Evolutionary conservation across 345 rosid species (phyloP), one percentile per base, ranked within the genome.

Genomic region (Xanthoceras sorbifolium): DNA sequence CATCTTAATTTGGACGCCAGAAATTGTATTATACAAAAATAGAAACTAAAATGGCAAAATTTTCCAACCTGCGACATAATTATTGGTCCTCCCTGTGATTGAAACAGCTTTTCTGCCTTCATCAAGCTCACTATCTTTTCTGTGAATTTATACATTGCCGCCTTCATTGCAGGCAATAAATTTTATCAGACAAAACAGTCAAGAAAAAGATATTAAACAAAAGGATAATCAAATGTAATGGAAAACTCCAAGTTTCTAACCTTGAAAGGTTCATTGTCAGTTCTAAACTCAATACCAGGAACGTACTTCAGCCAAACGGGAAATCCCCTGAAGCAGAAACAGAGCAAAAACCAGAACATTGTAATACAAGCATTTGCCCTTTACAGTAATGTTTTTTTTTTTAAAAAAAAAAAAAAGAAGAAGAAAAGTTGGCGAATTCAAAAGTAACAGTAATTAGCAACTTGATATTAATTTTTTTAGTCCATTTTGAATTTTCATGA

Each of bases 61-160:
- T n/a, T n/a, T 76, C 81, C 71, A 63, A 93, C 98, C 97, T 96
- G 99, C 57, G 99, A 92, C 80, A 96, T 75, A 72, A 96, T 94
- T 60, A 96, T 96, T 74, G 99, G 99, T 79, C 99, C 99, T 65
- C 99, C 99, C 77, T 96, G 97, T 22, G 95, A 67, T 80, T 92
- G 81, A 75, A 87, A 96, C 78, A 96, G 78, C 80, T 82, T 88
- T 83, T 94, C 99, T 60, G 94, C 91, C 87, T 94, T 96, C 99
- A 96, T 94, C 95, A 96, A 88, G 85, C 82, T 86, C 71, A 96
- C 97, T 66, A 96, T 94, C 87, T 96, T 96, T 83, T 89, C 90
- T 2, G 98, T 94, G 73, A 96, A 96, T 77, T 78, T 87, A 81
- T 90, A 90, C 99, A 96, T 94, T 70, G 91, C 97, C 50, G 84